These are phyloP conservation scores for Leccinum subgranulosum DNA, from an alignment of 768 basidiomycete species.

Conservation along the genomic window DNA sequence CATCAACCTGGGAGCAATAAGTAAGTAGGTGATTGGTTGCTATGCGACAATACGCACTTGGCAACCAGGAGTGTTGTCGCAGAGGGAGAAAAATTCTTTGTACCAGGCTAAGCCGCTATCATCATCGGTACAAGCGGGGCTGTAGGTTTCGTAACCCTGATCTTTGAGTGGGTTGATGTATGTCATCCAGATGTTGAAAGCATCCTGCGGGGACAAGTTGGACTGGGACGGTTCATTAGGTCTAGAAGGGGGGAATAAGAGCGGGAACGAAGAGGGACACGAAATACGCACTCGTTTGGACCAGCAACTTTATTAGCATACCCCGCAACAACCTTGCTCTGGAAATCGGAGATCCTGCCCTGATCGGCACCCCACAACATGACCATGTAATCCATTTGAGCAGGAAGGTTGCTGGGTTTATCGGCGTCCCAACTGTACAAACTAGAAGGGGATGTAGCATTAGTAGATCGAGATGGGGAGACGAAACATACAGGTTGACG, in stretches of 20 bases:
- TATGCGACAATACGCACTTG: slow-evolving; percentile 37
- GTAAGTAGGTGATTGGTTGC: not conserved
- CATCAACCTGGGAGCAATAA: slow-evolving; percentile 44
- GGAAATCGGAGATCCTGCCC: slow-evolving; percentile 43
- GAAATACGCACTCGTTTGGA: slow-evolving; percentile 66
- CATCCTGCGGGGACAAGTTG: slow-evolving; percentile 51
- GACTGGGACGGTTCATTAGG: slow-evolving; percentile 65
- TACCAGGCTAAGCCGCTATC: slow-evolving; percentile 64
- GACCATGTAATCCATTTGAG: slow-evolving; percentile 48
- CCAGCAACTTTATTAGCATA: slow-evolving; percentile 54
- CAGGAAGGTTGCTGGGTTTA: slow-evolving; percentile 32
- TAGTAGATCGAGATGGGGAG: not conserved
- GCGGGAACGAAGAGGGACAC: not conserved
- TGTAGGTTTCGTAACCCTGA: slow-evolving; percentile 54
- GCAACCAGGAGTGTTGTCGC: slow-evolving; percentile 39
- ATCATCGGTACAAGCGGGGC: slow-evolving; percentile 67
- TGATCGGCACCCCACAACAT: slow-evolving; percentile 63
- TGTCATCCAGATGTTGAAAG: slow-evolving; percentile 52
- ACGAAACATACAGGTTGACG: slow-evolving; percentile 39
- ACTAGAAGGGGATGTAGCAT: slow-evolving; percentile 20
- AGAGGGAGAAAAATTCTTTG: slow-evolving; percentile 48
- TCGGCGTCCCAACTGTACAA: slow-evolving; percentile 66
- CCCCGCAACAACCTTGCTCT: slow-evolving; percentile 40
- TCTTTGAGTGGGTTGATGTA: slow-evolving; percentile 56
- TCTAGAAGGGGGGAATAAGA: slow-evolving; percentile 36